Percentiles rank a stretch among this genome's conserved stretches.
Evolutionary conservation across 768 basidiomycete genomes (phyloP).

Genomic region (Termitomyces sp.): DNA sequence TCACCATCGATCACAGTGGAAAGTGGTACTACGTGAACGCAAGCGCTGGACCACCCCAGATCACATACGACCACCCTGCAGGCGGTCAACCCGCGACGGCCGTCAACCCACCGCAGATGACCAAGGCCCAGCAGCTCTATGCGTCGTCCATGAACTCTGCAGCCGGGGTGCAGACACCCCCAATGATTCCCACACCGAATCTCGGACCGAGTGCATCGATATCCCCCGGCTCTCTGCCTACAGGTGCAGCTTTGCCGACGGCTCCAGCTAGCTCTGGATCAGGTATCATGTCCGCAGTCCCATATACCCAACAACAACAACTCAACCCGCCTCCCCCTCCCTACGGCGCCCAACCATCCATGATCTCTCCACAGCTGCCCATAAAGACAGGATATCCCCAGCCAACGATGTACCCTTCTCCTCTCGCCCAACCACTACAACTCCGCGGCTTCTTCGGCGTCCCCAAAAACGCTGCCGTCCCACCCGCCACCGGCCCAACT

Average conservation of each 20-base stretch:
- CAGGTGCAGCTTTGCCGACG: background rate
- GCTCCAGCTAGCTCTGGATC: background rate
- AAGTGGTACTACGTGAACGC: conserved; percentile 33
- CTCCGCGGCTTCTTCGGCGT: conserved; percentile 11
- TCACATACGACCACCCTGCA: conserved; percentile 31
- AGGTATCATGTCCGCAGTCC: background rate
- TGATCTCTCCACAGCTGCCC: background rate
- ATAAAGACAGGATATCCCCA: background rate
- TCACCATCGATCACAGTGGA: background rate
- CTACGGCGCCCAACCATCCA: background rate
- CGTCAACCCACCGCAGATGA: conserved; percentile 17
- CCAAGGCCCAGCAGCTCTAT: conserved; percentile 41
- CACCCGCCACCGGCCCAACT: background rate
- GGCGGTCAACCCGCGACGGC: conserved; percentile 15
- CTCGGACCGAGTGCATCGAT: too few relatives aligned
- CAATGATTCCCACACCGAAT: conserved; percentile 13
- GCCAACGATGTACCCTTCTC: background rate
- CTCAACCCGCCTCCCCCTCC: background rate
- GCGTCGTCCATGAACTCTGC: conserved; percentile 30
- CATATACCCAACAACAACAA: background rate
- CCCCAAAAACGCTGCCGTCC: background rate
- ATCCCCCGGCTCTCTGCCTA: background rate
- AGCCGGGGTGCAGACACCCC: background rate
- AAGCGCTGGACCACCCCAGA: conserved; percentile 25
- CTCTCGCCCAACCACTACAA: background rate